Evolutionary conservation across 768 basidiomycete genomes (phyloP).

Genomic region (Tricholoma sp.): DNA sequence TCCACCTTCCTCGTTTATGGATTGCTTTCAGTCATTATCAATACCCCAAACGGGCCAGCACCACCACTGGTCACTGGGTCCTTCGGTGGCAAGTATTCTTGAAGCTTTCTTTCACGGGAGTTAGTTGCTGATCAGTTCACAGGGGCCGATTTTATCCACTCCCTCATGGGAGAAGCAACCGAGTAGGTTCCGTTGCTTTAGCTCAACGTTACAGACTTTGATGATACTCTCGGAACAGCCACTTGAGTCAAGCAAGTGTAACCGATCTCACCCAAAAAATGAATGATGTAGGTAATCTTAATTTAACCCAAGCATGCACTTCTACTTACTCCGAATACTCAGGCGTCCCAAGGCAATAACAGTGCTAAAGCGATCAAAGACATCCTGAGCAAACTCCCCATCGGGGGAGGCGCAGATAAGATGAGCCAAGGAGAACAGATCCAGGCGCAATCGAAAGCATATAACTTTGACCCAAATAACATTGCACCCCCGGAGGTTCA

Average conservation of each 20-base stretch:
- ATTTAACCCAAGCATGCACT: neutral
- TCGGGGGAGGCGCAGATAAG: slow-evolving; percentile 46
- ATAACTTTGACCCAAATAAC: slow-evolving; percentile 57
- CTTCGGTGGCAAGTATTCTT: slow-evolving; percentile 41
- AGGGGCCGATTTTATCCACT: slow-evolving; percentile 61
- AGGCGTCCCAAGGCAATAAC: slow-evolving; percentile 32
- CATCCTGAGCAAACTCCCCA: slow-evolving; percentile 45
- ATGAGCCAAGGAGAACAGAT: slow-evolving; percentile 52
- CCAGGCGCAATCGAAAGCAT: slow-evolving; percentile 49
- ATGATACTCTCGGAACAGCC: slow-evolving; percentile 26
- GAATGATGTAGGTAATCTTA: slow-evolving; percentile 25
- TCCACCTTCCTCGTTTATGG: neutral
- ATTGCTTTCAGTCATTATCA: slow-evolving; percentile 29
- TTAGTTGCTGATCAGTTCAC: neutral
- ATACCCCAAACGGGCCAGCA: slow-evolving; percentile 50
- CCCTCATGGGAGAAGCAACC: slow-evolving; percentile 58
- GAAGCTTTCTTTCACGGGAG: neutral
- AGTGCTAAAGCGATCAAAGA: slow-evolving; percentile 34
- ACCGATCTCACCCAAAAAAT: slow-evolving; percentile 53
- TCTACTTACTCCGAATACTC: neutral
- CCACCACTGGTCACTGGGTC: slow-evolving; percentile 67
- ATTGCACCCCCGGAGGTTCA: slow-evolving; percentile 63
- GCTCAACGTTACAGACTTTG: neutral
- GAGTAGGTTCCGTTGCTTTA: slow-evolving; percentile 35
- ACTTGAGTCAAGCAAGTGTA: slow-evolving; percentile 56